Conservation (phyloP, 352 stramenopile species). For the Plasmopara viticola region DNA sequence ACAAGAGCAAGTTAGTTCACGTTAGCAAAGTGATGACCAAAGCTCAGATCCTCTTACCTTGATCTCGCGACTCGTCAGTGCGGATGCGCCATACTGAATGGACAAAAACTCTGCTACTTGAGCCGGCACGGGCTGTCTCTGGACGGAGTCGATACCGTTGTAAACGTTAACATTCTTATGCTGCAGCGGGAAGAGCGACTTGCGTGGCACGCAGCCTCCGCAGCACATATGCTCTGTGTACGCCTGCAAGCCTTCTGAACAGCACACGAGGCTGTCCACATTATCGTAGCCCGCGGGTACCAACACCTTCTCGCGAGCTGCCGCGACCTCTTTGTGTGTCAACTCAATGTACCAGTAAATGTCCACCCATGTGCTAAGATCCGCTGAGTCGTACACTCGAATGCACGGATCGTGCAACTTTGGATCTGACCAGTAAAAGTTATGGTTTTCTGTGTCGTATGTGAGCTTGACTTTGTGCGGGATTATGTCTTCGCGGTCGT, state of each 20-base stretch:
- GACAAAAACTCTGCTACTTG: slow-evolving; percentile 51
- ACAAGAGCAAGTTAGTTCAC: neutral
- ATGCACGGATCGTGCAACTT: slow-evolving; percentile 72
- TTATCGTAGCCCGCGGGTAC: slow-evolving; percentile 55
- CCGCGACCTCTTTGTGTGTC: slow-evolving; percentile 32
- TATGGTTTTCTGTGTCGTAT: slow-evolving; percentile 77
- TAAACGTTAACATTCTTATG: slow-evolving; percentile 36
- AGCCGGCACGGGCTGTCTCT: slow-evolving; percentile 52
- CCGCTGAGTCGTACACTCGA: slow-evolving; percentile 56
- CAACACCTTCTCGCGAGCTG: slow-evolving; percentile 40
- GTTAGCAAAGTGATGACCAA: neutral
- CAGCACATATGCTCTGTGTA: slow-evolving; percentile 73
- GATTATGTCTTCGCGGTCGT: slow-evolving; percentile 66
- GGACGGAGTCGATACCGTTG: slow-evolving; percentile 36
- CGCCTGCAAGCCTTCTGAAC: slow-evolving; percentile 54
- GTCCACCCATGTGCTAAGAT: slow-evolving; percentile 65
- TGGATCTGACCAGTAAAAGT: slow-evolving; percentile 75
- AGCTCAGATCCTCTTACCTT: slow-evolving; percentile 37
- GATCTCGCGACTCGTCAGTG: slow-evolving; percentile 57
- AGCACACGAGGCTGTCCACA: slow-evolving; percentile 61
- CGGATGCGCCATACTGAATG: slow-evolving; percentile 60
- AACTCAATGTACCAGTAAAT: slow-evolving; percentile 81
- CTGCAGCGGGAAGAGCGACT: slow-evolving; percentile 57
- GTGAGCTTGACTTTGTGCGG: slow-evolving; percentile 78
- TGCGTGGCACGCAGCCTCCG: slow-evolving; percentile 55